Conservation (phyloP, 441 rosid species). For the Populus hybrid region DNA sequence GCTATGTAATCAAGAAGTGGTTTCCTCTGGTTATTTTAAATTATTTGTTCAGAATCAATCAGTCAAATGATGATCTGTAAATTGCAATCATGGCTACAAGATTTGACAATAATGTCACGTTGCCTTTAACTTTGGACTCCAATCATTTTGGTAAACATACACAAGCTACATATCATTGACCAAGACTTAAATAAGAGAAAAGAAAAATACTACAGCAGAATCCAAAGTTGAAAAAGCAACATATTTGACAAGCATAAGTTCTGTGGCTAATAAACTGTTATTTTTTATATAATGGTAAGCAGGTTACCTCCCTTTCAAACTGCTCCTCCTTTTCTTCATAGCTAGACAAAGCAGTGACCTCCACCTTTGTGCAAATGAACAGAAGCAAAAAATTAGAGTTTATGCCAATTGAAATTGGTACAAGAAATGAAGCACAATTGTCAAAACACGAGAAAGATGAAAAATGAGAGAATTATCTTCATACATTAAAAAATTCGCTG, state of each 20-base stretch:
- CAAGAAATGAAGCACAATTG: background rate
- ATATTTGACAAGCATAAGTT: background rate
- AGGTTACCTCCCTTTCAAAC: conserved; percentile 73
- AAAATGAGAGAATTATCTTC: conserved; percentile 14
- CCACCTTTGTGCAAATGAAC: conserved; percentile 51
- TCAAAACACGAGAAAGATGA: background rate
- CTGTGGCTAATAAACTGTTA: conserved; percentile 4
- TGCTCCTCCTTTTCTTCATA: conserved; percentile 78
- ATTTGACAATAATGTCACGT: background rate
- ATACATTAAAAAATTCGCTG: conserved; percentile 85
- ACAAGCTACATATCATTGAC: background rate
- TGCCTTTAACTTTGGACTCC: background rate
- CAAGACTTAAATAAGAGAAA: background rate
- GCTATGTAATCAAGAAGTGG: background rate
- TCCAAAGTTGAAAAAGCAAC: conserved; percentile 4
- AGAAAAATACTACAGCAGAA: background rate
- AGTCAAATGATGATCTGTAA: background rate
- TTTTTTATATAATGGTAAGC: background rate
- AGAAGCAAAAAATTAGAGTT: conserved; percentile 14
- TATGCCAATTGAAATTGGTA: background rate
- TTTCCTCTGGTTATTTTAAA: background rate
- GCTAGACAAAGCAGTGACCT: conserved; percentile 81
- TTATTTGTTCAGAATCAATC: background rate
- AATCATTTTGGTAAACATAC: background rate
- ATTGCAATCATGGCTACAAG: background rate